phyloP scores from a whole-genome alignment of 2,329 filamentous ascomycete genomes.

The Aureobasidium subglaciale region DNA sequence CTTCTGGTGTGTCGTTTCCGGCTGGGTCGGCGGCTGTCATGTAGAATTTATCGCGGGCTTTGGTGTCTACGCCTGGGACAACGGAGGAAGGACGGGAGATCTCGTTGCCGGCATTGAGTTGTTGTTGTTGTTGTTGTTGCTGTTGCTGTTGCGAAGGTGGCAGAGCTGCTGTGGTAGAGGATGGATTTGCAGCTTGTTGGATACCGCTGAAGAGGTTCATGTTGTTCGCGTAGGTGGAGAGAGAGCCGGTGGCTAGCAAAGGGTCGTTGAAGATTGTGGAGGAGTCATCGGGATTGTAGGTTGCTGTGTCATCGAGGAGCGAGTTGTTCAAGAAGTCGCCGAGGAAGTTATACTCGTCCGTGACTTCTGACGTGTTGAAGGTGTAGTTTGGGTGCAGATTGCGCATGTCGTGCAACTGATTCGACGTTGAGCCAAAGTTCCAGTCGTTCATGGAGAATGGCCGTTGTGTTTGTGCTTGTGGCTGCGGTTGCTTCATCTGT shows the following conservation, averaged over 20 bases:
- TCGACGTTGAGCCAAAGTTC: constrained; percentile 69
- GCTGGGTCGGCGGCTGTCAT: constrained; percentile 93
- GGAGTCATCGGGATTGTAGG: constrained; percentile 35
- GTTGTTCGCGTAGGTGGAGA: constrained; percentile 40
- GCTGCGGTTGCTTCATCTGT: constrained; percentile 56
- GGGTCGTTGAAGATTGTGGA: constrained; percentile 55
- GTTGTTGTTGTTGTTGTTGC: background rate
- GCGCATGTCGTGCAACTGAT: constrained; percentile 89
- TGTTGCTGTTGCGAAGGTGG: constrained; percentile 30
- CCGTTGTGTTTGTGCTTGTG: constrained; percentile 48
- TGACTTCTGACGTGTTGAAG: constrained; percentile 89
- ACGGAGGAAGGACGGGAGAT: constrained; percentile 56
- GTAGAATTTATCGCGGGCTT: constrained; percentile 80
- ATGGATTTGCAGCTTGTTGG: constrained; percentile 9
- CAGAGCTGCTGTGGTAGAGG: background rate
- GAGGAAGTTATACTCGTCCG: constrained; percentile 91
- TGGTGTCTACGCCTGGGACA: constrained; percentile 56
- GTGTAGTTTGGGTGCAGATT: constrained; percentile 90
- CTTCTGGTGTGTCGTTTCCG: constrained; percentile 77
- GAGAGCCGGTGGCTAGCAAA: constrained; percentile 39
- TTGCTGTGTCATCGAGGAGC: constrained; percentile 62
- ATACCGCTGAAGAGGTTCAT: constrained; percentile 21
- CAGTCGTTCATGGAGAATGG: constrained; percentile 49
- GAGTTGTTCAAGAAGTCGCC: constrained; percentile 95
- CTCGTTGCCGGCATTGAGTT: constrained; percentile 42